A percentile compares a stretch with the other conserved stretches of the same genome.
Conservation (phyloP, 2,329 filamentous ascomycete species). For the Aspergillus proliferans region DNA sequence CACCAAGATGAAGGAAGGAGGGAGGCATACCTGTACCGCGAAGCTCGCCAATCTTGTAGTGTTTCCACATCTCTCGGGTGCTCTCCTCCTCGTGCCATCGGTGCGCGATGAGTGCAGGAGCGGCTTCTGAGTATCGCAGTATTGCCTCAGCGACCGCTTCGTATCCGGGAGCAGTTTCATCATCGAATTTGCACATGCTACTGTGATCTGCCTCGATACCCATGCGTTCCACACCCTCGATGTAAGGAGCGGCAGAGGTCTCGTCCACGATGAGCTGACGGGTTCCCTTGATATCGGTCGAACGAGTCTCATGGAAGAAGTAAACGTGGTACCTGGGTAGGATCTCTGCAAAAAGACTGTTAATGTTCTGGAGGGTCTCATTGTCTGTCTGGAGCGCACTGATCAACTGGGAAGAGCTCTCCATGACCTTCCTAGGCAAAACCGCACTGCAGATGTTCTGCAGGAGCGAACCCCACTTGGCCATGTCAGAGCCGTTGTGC, state of each 20-base stretch:
- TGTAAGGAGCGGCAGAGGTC: slow-evolving; percentile 60
- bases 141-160: slow-evolving; percentile 46
- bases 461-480: slow-evolving; percentile 61
- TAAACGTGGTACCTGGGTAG: slow-evolving; percentile 66
- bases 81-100: slow-evolving; percentile 57
- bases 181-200: slow-evolving; percentile 66
- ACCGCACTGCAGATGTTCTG: slow-evolving; percentile 63
- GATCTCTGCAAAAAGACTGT: slow-evolving; percentile 64
- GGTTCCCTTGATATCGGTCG: slow-evolving; percentile 61
- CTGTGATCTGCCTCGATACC: slow-evolving; percentile 70
- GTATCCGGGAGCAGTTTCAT: slow-evolving; percentile 60
- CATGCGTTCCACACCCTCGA: slow-evolving; percentile 65
- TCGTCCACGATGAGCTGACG: slow-evolving; percentile 63
- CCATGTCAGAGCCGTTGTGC: slow-evolving; percentile 63
- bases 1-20: background rate
- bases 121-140: slow-evolving; percentile 44
- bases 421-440: slow-evolving; percentile 60
- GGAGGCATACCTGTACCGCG: slow-evolving; percentile 24
- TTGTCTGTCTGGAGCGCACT: slow-evolving; percentile 67
- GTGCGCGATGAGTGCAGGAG: slow-evolving; percentile 48
- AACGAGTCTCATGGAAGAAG: slow-evolving; percentile 70
- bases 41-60: slow-evolving; percentile 34
- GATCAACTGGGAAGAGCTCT: slow-evolving; percentile 62
- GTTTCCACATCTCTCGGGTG: slow-evolving; percentile 29
- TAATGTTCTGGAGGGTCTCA: slow-evolving; percentile 68